A percentile compares a stretch with the other conserved stretches of the same genome.
phyloP scores from a whole-genome alignment of 257 asterid species.

The Solanum ossicruentum region DNA sequence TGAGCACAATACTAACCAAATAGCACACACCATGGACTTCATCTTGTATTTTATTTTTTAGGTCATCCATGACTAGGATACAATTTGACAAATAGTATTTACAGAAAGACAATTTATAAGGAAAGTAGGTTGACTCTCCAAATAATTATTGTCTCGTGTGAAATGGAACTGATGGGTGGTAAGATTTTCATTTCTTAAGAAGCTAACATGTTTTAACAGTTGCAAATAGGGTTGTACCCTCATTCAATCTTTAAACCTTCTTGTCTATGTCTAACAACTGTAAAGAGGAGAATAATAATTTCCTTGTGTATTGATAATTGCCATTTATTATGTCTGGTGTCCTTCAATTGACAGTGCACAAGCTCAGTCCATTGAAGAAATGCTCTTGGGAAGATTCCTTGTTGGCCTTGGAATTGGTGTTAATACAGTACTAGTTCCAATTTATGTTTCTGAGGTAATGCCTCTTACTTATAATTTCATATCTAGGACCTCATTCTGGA shows the following conservation, averaged over 20 bases:
- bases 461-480: neutral
- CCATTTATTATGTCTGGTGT: constrained; percentile 1
- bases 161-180: neutral
- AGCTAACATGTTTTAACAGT: neutral
- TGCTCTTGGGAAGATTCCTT: constrained; percentile 71
- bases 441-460: constrained; percentile 80
- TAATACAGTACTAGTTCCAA: constrained; percentile 81
- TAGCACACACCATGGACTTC: neutral
- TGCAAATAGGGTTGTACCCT: neutral
- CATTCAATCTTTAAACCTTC: neutral
- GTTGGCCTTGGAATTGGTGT: constrained; percentile 93
- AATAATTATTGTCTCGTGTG: neutral
- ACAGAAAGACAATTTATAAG: neutral
- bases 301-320: neutral
- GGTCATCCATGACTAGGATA: neutral
- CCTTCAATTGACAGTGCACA: constrained; percentile 56
- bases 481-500: neutral
- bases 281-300: neutral
- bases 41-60: neutral
- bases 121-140: neutral
- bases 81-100: neutral
- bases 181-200: neutral
- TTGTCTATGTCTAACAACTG: neutral
- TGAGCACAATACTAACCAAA: neutral
- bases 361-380: constrained; percentile 69